Base-by-base conservation (phyloP, 495 filamentous ascomycete species). In the Neurospora intermedia region DNA sequence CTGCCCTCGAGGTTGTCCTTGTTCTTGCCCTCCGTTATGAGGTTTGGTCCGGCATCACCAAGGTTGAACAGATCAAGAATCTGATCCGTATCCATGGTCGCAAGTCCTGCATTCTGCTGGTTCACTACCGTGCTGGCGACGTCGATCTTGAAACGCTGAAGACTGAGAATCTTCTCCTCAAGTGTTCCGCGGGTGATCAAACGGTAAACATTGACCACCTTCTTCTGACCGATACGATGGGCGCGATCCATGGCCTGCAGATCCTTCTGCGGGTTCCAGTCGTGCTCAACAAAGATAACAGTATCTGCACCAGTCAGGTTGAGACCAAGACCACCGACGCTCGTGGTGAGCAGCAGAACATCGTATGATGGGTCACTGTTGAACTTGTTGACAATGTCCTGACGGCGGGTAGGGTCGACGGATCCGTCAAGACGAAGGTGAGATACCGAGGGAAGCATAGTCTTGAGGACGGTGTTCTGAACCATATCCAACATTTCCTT, bases 401-500 rank as follows among this genome's bases (percentile, higher is more conserved):
- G 96, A 69, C 96, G 92, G 77, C 91, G 91, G 54, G 90, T 92
- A 13, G 95, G 91, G 80, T 98, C 95, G 41, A 98, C 94, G 23
- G 90, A 87, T 43, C 96, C 96, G 78, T 98, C 96, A 69, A 99
- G 88, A 31, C 96, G 93, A 54, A 98, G 88, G 79, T 90, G 98
- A 66, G 93, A 92, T 6, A 96, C 93, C 6, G 90, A 91, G 2
- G 96, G 95, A 10, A 99, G 88, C 76, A 97, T 85, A 74, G 90
- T 90, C 76, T 91, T 91, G 18, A 99, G 83, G 7, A 99, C 96
- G 69, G 94, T 92, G 74, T 91, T 92, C 78, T 98, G 94, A 13
- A 99, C 96, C 85, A 98, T 97, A 80, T 98, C 96, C 23, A 98
- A 85, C 96, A 98, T 99, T 80, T 98, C 96, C 80, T 98, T 98